Base-by-base conservation (phyloP, 78 protist species). In the Dictyostelium capitatum region DNA sequence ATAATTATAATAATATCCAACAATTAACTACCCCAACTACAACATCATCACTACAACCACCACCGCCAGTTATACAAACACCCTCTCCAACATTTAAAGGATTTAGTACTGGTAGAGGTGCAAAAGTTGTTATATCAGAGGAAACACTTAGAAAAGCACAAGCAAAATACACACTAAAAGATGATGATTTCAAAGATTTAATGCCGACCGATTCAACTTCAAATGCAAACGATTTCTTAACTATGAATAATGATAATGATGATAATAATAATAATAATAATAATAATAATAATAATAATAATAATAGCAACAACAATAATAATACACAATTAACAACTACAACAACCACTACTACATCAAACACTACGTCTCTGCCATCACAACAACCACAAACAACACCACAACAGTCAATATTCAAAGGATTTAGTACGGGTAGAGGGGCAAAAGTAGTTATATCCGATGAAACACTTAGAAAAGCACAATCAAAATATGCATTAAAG, bases 51-150 rank as follows among this genome's bases (percentile, higher is more conserved):
- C 47, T 11, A 23, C 81, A 37, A 48, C 15, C 81, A 5, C 4
- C 50, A 8, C 62, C 70, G 37, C 46, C 53, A n/a, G n/a, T n/a
- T n/a, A n/a, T n/a, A n/a, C n/a, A n/a, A n/a, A n/a, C n/a, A n/a
- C n/a, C n/a, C n/a, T n/a, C n/a, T n/a, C n/a, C 79, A 43, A 28
- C 17, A 46, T 73, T 73, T 30, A 43, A 30, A 32, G 79, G 79
- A 9, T 73, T 73, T 46, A 73, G 41, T 15, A 73, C 32, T 19
- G 56, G 79, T 46, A 47, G 79, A 46, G 56, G 56, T n/a, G 48
- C 6, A 4, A 54, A 51, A 1, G 56, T 73, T 46, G 19, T 46
- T 9, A 46, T 73, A 12, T 46, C 59, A 6, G 56, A 73, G 1
- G 79, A 73, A 17, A 37, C 17, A 73, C 9, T 73, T 19, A 32